Evolutionary conservation across 257 asterid genomes (phyloP), one percentile per base, ranked within the genome.

Genomic region (Lycium barbarum): DNA sequence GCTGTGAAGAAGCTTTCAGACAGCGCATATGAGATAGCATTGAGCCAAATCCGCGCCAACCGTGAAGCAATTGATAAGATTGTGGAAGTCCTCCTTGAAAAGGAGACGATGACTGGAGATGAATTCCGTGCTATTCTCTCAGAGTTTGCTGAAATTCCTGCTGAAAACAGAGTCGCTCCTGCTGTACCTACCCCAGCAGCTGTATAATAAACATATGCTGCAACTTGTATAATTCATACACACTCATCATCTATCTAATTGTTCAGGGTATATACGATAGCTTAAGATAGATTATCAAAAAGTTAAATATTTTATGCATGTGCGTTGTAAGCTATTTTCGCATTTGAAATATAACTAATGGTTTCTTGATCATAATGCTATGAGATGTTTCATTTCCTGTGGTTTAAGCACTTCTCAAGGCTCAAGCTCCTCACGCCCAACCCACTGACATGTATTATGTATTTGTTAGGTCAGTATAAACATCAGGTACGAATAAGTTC

Each of bases 21-120:
- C 11, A 88, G 86, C 43, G 98, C 98, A 7, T 97, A 97, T 79
- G 93, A 91, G 91, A 91, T 95, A 40, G 98, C 98, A 11, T 88
- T 94, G 86, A 85, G 86, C 86, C 98, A 94, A 20, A 95, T 94
- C 72, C 65, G 92, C 83, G 93, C 87, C 90, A 97, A 95, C 92
- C 98, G 98, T 0, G 98, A 93, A 85, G 99, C 98, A 0, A 93
- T 96, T 61, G 98, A 96, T 84, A 96, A 95, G 91, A 92, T 94
- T 18, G 98, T 96, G 54, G 99, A 96, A 81, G 92, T 94, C 74
- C 97, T 95, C 20, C 80, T 96, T n/a, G 98, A 96, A 92, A 94
- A 92, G 91, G 99, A 97, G 93, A 95, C 99, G 1, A 87, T 97
- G 88, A 82, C 89, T 0, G 99, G 99, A 73, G 99, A 97, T 67